Evolutionary conservation across 2,329 filamentous ascomycete species (phyloP).

Genomic region (Ophiostoma sp.): DNA sequence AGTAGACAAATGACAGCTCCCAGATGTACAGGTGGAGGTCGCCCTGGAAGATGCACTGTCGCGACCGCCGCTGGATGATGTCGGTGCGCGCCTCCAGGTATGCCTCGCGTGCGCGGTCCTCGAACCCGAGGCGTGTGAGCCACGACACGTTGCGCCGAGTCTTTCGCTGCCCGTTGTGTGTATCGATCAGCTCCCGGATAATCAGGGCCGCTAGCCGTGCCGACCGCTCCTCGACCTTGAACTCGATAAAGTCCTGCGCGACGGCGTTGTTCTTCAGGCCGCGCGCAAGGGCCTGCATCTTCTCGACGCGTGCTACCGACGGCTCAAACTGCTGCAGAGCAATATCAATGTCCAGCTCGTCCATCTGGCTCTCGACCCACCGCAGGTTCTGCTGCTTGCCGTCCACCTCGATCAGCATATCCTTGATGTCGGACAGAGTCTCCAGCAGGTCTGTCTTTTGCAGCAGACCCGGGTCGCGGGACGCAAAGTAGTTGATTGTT

Average conservation of each 20-base stretch:
- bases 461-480: constrained; percentile 67
- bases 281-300: constrained; percentile 70
- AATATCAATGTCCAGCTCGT: constrained; percentile 93
- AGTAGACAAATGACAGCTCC: constrained; percentile 92
- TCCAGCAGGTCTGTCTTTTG: constrained; percentile 78
- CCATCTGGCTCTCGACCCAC: constrained; percentile 92
- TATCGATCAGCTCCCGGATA: constrained; percentile 69
- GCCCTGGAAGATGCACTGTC: constrained; percentile 92
- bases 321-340: constrained; percentile 83
- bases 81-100: constrained; percentile 76
- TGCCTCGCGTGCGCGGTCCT: constrained; percentile 80
- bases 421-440: constrained; percentile 69
- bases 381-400: constrained; percentile 93
- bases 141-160: constrained; percentile 78
- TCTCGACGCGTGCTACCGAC: constrained; percentile 78
- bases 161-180: constrained; percentile 68
- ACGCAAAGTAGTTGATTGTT: constrained; percentile 79
- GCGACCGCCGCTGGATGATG: constrained; percentile 73
- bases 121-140: constrained; percentile 81
- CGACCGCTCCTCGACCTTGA: constrained; percentile 83
- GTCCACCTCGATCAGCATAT: constrained; percentile 91
- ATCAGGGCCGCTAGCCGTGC: constrained; percentile 70
- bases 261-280: constrained; percentile 78
- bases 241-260: constrained; percentile 85
- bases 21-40: constrained; percentile 90